A percentile compares a stretch with the other conserved stretches of the same genome.
Evolutionary conservation across 2,329 filamentous ascomycete genomes (phyloP).

Genomic region (Ambrosiella xylebori): DNA sequence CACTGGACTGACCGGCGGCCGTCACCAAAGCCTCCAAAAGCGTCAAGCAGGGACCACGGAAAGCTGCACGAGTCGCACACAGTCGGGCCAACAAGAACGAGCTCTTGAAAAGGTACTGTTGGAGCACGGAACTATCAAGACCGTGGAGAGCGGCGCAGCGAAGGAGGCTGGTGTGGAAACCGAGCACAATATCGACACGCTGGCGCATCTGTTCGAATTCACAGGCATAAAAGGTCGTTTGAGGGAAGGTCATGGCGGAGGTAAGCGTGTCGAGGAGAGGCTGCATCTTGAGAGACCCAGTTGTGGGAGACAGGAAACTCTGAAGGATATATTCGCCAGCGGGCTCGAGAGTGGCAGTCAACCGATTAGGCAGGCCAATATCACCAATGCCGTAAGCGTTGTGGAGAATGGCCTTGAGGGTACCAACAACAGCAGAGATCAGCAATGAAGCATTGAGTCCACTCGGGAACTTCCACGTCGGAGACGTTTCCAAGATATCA

Average conservation of each 20-base stretch:
- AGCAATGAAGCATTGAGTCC: slow-evolving; percentile 52
- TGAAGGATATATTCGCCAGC: slow-evolving; percentile 62
- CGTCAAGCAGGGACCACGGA: slow-evolving; percentile 46
- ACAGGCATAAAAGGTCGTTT: slow-evolving; percentile 44
- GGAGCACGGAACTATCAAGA: slow-evolving; percentile 46
- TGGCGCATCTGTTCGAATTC: slow-evolving; percentile 36
- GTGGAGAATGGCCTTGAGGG: slow-evolving; percentile 54
- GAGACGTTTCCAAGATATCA: slow-evolving; percentile 71
- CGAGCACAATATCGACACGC: slow-evolving; percentile 48
- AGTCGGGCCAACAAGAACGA: slow-evolving; percentile 61
- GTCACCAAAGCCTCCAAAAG: slow-evolving; percentile 59
- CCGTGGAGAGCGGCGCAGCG: slow-evolving; percentile 49
- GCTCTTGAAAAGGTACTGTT: slow-evolving; percentile 65
- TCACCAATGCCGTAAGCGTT: slow-evolving; percentile 63
- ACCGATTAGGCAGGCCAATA: slow-evolving; percentile 25
- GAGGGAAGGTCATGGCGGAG: slow-evolving; percentile 24
- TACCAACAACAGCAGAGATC: slow-evolving; percentile 46
- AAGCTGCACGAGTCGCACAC: slow-evolving; percentile 51
- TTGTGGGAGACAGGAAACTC: slow-evolving; percentile 54
- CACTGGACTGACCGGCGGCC: slow-evolving; percentile 35
- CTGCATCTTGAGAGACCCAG: slow-evolving; percentile 56
- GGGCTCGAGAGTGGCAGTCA: slow-evolving; percentile 47
- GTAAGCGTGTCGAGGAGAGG: slow-evolving; percentile 54
- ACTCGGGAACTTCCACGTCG: slow-evolving; percentile 66
- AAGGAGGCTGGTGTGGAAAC: slow-evolving; percentile 52